phyloP scores from a whole-genome alignment of 345 rosid genomes.

The Eucalyptus guilfoylei region DNA sequence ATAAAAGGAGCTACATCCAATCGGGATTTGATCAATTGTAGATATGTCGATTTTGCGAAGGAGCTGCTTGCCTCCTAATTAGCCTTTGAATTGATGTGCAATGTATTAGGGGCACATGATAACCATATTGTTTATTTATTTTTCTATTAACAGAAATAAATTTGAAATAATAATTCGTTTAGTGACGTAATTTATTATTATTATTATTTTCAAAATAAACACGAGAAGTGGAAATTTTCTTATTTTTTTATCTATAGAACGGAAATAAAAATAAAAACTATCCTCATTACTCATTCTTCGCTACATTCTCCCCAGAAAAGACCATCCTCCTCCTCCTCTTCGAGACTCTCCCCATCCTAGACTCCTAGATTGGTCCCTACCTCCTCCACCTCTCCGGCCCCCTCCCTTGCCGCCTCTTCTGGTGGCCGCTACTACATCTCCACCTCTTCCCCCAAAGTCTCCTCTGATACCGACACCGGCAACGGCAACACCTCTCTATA shows the following conservation, averaged over 20 bases:
- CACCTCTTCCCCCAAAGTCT: not conserved
- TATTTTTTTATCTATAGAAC: too few species aligned
- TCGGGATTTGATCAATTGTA: accelerated
- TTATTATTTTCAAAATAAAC: too few species aligned
- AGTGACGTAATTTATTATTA: accelerated
- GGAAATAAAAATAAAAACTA: too few species aligned
- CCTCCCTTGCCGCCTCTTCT: not conserved
- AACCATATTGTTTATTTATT: accelerated
- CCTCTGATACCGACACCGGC: accelerated
- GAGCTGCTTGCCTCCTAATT: accelerated
- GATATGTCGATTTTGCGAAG: accelerated
- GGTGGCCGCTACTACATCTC: too few species aligned
- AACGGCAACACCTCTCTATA: not conserved
- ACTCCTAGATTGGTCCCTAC: too few species aligned
- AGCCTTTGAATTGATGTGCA: not conserved
- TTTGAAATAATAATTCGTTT: accelerated
- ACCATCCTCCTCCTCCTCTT: too few species aligned
- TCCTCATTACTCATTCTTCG: accelerated
- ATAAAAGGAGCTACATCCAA: not conserved
- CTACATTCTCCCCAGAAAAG: accelerated
- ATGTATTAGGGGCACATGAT: not conserved
- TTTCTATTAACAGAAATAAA: accelerated
- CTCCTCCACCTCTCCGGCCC: not conserved
- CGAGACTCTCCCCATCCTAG: not conserved
- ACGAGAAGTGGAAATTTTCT: too few species aligned